Base-by-base conservation (phyloP, 345 rosid genomes). In the Rhodamnia rubescens region DNA sequence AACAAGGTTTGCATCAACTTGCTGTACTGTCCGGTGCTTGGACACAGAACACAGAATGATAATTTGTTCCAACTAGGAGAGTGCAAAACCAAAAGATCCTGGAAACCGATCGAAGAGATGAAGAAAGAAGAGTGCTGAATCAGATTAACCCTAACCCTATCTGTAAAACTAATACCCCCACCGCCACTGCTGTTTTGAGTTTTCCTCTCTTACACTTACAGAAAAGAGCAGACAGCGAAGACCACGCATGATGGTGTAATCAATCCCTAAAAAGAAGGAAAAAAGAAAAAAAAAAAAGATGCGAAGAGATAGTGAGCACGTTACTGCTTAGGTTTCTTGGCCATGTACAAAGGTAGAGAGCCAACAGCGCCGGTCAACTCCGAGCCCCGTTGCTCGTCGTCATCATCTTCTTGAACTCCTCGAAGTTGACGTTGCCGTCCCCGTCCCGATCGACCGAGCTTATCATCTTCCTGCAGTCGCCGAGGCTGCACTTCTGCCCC, bases 371-470 rank as follows among this genome's bases (percentile, higher is more conserved):
- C 1, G 20, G 83, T 44, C 2, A 81, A 50, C 83, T 81, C 29
- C 55, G 15, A 52, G 40, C 36, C 29, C 55, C 40, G 27, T 52
- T 52, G 59, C 59, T 55, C 59, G 16, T 42, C 26, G 90, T 81
- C 99, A 97, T 97, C 99, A 97, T 97, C 91, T 80, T 84, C 94
- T 95, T 95, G 53, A 97, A 97, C 96, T 97, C 99, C 85, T 95
- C 95, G 58, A 97, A 97, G 75, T 97, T 95, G 64, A 97, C 99
- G 61, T 90, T 91, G 49, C 98, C 99, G 29, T 97, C 99, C 40
- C 99, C 99, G 86, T 97, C 98, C 82, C 84, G 85, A 82, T 97
- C 99, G 27, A 95, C 99, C 81, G 95, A 93, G 27, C 93, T 90
- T 64, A 97, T 97, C 98, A 97, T 97, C 92, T 89, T 95, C 83